Conservation (phyloP, 306 rosid genomes). For the Castanopsis chinensis region DNA sequence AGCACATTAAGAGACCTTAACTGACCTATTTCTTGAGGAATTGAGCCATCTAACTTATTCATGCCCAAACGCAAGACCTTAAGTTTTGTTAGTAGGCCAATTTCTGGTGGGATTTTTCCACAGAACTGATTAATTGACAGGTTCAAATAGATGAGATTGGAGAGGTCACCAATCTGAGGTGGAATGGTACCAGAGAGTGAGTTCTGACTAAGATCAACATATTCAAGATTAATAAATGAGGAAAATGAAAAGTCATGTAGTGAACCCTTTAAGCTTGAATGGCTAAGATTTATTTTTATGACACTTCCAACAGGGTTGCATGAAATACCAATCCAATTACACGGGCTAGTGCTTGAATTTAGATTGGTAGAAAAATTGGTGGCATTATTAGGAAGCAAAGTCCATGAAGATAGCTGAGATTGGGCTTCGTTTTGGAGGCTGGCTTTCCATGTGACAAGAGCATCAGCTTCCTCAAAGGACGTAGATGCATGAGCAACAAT, state of each 20-base stretch:
- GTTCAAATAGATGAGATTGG: conserved; percentile 30
- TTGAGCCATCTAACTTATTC: conserved; percentile 15
- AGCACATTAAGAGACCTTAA: conserved; percentile 1
- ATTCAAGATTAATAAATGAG: conserved; percentile 20
- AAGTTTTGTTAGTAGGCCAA: conserved; percentile 10
- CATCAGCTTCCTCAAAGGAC: conserved; percentile 9
- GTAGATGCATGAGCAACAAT: not conserved
- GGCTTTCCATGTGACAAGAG: conserved; percentile 40
- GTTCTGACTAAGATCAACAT: conserved; percentile 29
- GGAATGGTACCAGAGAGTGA: conserved; percentile 31
- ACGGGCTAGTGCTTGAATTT: conserved; percentile 5
- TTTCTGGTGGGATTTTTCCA: conserved; percentile 23
- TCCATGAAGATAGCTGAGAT: conserved; percentile 20
- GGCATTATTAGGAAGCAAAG: not conserved
- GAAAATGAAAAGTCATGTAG: conserved; percentile 31
- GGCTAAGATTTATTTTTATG: conserved; percentile 17
- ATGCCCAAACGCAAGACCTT: not conserved
- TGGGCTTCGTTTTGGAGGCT: conserved; percentile 2
- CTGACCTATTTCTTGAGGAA: conserved; percentile 17
- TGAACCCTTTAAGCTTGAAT: conserved; percentile 32
- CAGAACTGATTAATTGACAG: conserved; percentile 26
- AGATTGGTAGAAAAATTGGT: not conserved
- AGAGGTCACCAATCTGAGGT: conserved; percentile 21
- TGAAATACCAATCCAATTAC: conserved; percentile 36
- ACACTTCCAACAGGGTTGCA: conserved; percentile 28